Evolutionary conservation across 2,329 filamentous ascomycete species (phyloP).

Genomic region (Hortaea werneckii): DNA sequence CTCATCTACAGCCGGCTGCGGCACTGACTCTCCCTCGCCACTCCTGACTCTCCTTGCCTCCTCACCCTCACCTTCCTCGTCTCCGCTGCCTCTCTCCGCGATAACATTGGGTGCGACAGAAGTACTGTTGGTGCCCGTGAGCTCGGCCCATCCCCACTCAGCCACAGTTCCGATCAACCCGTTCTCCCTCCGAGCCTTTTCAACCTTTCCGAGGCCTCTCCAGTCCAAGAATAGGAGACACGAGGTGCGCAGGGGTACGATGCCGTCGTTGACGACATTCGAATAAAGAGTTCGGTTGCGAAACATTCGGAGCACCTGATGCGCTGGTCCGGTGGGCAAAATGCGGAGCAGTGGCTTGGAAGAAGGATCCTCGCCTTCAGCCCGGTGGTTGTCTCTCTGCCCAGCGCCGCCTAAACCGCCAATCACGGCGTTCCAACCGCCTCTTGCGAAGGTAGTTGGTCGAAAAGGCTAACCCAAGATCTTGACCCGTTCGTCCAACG

Average conservation of each 20-base stretch:
- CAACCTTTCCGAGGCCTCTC: constrained; percentile 84
- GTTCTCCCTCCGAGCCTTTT: constrained; percentile 86
- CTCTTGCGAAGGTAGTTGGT: constrained; percentile 72
- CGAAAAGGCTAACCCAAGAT: constrained; percentile 92
- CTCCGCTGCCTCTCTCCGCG: constrained; percentile 13
- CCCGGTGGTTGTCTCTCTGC: constrained; percentile 35
- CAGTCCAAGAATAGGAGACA: constrained; percentile 95
- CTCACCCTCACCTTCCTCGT: constrained; percentile 17
- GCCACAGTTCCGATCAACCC: constrained; percentile 87
- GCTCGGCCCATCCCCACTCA: constrained; percentile 87
- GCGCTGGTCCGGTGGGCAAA: constrained; percentile 81
- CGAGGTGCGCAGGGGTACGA: constrained; percentile 87
- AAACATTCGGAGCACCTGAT: constrained; percentile 77
- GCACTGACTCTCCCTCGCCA: constrained; percentile 43
- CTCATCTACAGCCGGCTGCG: constrained; percentile 57
- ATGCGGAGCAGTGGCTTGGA: constrained; percentile 84
- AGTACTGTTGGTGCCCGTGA: constrained; percentile 63
- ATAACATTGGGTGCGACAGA: constrained; percentile 30
- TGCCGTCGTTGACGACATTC: constrained; percentile 95
- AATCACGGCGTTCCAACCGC: constrained; percentile 81
- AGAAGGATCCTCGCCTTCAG: constrained; percentile 55
- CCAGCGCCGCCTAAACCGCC: constrained; percentile 66
- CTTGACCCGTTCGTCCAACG: constrained; percentile 90
- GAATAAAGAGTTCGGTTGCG: constrained; percentile 87
- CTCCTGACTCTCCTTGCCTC: constrained; percentile 3